Percentiles rank a stretch among this genome's conserved stretches.
These are phyloP conservation scores for Epichloe uncinata DNA, from an alignment of 2,329 filamentous ascomycete genomes.

Conservation along the genomic window DNA sequence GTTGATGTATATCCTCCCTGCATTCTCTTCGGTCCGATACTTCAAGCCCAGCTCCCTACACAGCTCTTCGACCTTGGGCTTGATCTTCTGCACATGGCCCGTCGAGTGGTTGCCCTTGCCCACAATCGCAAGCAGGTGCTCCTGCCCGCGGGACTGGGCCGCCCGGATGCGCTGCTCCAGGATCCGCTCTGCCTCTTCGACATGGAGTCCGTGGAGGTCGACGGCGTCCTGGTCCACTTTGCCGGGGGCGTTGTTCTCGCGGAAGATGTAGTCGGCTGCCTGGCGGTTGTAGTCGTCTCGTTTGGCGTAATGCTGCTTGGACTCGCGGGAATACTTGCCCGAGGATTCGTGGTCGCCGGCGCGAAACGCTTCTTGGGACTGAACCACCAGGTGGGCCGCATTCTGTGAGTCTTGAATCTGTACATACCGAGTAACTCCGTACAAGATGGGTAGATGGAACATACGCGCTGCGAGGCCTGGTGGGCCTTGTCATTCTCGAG, in stretches of 20 bases:
- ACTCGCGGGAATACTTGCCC: slow-evolving; percentile 71
- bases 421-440: no score
- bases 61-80: slow-evolving; percentile 82
- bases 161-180: slow-evolving; percentile 74
- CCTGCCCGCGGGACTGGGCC: slow-evolving; percentile 59
- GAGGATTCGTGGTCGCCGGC: slow-evolving; percentile 72
- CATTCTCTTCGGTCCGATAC: slow-evolving; percentile 78
- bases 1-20: slow-evolving; percentile 79
- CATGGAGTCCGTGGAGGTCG: slow-evolving; percentile 87
- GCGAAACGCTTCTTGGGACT: slow-evolving; percentile 70
- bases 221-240: slow-evolving; percentile 71
- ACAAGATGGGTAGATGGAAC: slow-evolving; percentile 7
- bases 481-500: slow-evolving; percentile 68
- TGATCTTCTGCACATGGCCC: slow-evolving; percentile 81
- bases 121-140: slow-evolving; percentile 85
- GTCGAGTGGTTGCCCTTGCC: slow-evolving; percentile 84
- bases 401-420: neutral
- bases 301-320: slow-evolving; percentile 67
- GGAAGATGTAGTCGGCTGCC: slow-evolving; percentile 88
- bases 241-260: slow-evolving; percentile 75
- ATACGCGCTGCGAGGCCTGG: slow-evolving; percentile 60
- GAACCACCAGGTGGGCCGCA: neutral
- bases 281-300: slow-evolving; percentile 87
- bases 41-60: slow-evolving; percentile 73
- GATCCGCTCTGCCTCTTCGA: slow-evolving; percentile 88